phyloP scores from a whole-genome alignment of 495 filamentous ascomycete species.

The Penicillium paradoxum region DNA sequence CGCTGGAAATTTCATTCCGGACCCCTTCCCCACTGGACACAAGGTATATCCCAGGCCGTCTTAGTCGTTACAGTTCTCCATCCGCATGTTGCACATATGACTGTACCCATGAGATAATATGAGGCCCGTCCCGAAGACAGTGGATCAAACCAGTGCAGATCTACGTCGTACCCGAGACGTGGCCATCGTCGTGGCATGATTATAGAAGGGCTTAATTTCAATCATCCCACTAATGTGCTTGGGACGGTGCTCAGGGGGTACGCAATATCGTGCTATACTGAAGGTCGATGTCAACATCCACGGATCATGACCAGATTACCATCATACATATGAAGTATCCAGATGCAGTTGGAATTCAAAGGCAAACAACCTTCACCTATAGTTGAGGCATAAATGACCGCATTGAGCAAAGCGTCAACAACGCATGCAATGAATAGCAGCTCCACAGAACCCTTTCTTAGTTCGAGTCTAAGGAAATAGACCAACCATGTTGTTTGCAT shows the following conservation, averaged over 20 bases:
- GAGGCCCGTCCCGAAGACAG: conserved; percentile 20
- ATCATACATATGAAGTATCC: neutral
- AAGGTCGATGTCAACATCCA: neutral
- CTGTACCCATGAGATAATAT: conserved; percentile 18
- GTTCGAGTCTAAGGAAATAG: neutral
- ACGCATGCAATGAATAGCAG: conserved; percentile 5
- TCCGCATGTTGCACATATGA: neutral
- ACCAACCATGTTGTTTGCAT: conserved; percentile 1
- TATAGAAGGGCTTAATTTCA: neutral
- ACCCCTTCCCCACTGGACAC: neutral
- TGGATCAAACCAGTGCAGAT: conserved; percentile 6
- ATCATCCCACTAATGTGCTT: neutral
- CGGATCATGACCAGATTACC: neutral
- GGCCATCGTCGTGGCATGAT: conserved; percentile 9
- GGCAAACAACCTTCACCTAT: neutral
- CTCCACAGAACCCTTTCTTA: conserved; percentile 8
- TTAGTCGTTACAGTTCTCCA: neutral
- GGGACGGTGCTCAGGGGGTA: neutral
- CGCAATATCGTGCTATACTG: neutral
- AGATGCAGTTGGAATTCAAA: neutral
- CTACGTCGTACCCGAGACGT: conserved; percentile 7
- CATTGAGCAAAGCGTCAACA: conserved; percentile 4
- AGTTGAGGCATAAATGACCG: neutral
- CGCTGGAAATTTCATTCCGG: conserved; percentile 17
- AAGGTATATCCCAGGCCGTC: neutral